phyloP scores from a whole-genome alignment of 2,329 filamentous ascomycete species.

The Monosporascus sp. region DNA sequence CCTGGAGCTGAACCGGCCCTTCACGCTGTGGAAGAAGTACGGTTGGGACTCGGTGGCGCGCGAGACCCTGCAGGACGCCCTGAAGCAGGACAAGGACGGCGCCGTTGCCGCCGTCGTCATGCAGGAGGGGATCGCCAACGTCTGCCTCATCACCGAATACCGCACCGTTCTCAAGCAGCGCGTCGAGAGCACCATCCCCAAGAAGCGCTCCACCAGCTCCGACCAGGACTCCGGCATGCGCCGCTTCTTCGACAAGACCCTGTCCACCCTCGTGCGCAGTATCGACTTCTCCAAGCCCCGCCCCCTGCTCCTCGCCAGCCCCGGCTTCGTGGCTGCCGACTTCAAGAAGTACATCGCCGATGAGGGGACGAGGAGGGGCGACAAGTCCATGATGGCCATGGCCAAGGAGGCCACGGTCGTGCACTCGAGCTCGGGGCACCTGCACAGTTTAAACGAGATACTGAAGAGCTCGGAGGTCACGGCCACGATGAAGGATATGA shows the following conservation, averaged over 20 bases:
- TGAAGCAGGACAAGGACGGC: conserved; percentile 73
- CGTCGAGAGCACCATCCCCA: conserved; percentile 62
- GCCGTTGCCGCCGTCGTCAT: conserved; percentile 88
- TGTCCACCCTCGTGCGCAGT: conserved; percentile 70
- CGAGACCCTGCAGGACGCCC: conserved; percentile 71
- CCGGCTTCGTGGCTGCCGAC: conserved; percentile 77
- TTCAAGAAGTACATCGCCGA: conserved; percentile 72
- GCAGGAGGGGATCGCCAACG: conserved; percentile 81
- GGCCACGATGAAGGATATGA: conserved; percentile 75
- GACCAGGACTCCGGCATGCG: conserved; percentile 68
- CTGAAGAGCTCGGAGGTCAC: conserved; percentile 76
- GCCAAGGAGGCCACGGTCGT: conserved; percentile 65
- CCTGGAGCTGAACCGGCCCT: conserved; percentile 80
- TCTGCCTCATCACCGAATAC: conserved; percentile 76
- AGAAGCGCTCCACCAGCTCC: conserved; percentile 60
- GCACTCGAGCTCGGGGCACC: conserved; percentile 78
- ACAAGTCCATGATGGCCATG: conserved; percentile 65
- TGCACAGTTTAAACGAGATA: conserved; percentile 84
- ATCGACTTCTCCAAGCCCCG: conserved; percentile 68
- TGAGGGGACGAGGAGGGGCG: conserved; percentile 50
- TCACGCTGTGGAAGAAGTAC: conserved; percentile 77
- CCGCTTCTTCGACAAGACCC: conserved; percentile 72
- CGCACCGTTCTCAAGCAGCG: conserved; percentile 70
- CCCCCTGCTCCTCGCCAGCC: conserved; percentile 79
- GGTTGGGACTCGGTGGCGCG: conserved; percentile 90